A percentile compares a stretch with the other conserved stretches of the same genome.
phyloP scores from a whole-genome alignment of 1,284 basidiomycete genomes.

The Microbotryum intermedium region DNA sequence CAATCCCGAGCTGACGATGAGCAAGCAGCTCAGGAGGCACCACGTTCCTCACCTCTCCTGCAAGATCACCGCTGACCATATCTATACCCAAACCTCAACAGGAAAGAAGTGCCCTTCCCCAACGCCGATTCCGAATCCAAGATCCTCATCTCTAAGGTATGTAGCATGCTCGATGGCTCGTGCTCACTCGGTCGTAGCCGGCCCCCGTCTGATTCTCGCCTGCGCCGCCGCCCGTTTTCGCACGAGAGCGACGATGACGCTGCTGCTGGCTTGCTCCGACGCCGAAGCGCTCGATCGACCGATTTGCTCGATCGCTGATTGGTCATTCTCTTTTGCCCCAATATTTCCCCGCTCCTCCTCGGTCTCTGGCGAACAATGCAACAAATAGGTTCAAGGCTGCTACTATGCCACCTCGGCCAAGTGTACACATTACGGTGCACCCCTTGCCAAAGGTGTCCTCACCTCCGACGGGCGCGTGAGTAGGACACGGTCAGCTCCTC shows the following conservation, averaged over 20 bases:
- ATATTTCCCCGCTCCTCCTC: background rate
- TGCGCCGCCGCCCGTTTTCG: background rate
- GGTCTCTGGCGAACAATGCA: background rate
- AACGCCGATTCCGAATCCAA: slow-evolving; percentile 51
- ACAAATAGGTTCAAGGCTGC: slow-evolving; percentile 24
- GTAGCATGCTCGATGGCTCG: slow-evolving; percentile 47
- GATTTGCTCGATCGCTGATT: too few species aligned
- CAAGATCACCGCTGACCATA: too few species aligned
- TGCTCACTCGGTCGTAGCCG: slow-evolving; percentile 34
- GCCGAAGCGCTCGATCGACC: too few species aligned
- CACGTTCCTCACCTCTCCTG: too few species aligned
- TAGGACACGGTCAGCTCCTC: background rate
- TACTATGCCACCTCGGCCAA: slow-evolving; percentile 65
- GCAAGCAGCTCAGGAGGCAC: too few species aligned
- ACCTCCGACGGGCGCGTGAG: slow-evolving; percentile 59
- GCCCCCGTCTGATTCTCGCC: background rate
- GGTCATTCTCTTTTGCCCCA: slow-evolving; percentile 40
- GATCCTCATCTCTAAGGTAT: slow-evolving; percentile 67
- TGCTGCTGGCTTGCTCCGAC: background rate
- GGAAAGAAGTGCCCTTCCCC: slow-evolving; percentile 73
- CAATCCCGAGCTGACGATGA: too few species aligned
- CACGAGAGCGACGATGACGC: background rate
- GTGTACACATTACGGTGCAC: slow-evolving; percentile 84
- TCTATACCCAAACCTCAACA: slow-evolving; percentile 33
- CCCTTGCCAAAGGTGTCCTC: slow-evolving; percentile 69